Base-by-base conservation (phyloP, 192 early-diverging fungal genomes). In the Coemansia sp. region DNA sequence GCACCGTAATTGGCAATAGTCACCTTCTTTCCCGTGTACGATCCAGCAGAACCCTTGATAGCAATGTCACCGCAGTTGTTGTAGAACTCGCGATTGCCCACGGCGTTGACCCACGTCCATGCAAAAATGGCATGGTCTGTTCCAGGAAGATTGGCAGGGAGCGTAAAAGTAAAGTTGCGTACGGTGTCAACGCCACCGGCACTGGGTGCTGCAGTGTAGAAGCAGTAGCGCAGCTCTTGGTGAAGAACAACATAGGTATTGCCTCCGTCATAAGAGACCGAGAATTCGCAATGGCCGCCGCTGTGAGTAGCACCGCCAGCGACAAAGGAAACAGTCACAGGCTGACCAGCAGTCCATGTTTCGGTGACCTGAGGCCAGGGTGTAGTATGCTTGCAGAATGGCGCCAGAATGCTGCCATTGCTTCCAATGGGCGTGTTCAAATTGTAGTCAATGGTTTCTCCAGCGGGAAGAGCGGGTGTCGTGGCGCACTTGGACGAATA, bases 21-120 rank as follows among this genome's bases (percentile, higher is more conserved):
- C 66, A 67, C 60, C 34, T 67, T 38, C 34, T 58, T 45, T 17
- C 66, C 66, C 11, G 66, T 59, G 33, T 59, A 67, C 17, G 66
- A 60, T 5, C 40, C 48, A 7, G 66, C 45, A 16, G 40, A 14
- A 5, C 66, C 66, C 7, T 36, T 52, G 34, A 67, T 67, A 16
- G 49, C 56, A 60, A 67, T 50, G 32, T 67, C 66, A 17, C 55
- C 77, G 73, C 86, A 67, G 28, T 67, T 67, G 55, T 58, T 67
- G 58, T 67, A 67, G 49, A 67, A 67, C 57, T 67, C 66, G 62
- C 86, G 80, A 64, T 87, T 86, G 16, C 83, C 86, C 17, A 80
- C 56, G 5, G 83, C 82, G 49, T 87, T 87, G 72, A 85, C 78
- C 86, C 86, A 88, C 20, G 84, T 65, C 86, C 85, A 86, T 28